Evolutionary conservation across 305 asterid species (phyloP).

Genomic region (Fraxinus xanthoxyloides): DNA sequence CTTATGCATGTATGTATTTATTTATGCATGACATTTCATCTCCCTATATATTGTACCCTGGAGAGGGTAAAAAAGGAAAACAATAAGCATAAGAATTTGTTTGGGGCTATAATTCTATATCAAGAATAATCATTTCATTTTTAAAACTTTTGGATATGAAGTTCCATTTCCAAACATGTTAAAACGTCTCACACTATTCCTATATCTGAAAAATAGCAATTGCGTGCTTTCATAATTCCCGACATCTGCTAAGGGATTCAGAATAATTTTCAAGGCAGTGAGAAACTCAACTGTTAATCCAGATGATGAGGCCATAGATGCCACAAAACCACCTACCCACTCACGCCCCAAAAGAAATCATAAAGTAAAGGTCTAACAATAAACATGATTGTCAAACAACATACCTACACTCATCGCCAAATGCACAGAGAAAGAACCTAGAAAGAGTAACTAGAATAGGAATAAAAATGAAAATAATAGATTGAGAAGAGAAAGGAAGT

Average conservation of each 20-base stretch:
- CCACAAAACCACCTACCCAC: not conserved
- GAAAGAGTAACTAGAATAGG: not conserved
- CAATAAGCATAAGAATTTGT: not conserved
- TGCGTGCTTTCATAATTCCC: not conserved
- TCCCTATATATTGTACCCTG: not conserved
- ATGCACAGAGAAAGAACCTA: not conserved
- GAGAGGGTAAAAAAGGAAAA: not conserved
- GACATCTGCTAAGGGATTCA: not conserved
- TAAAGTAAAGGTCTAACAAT: not conserved
- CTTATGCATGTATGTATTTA: not conserved
- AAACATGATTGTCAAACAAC: not conserved
- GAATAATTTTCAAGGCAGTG: not conserved
- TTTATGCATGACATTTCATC: not conserved
- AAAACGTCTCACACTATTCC: not conserved
- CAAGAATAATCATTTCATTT: not conserved
- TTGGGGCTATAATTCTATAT: not conserved
- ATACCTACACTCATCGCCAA: not conserved
- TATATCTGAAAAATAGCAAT: not conserved
- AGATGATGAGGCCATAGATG: not conserved
- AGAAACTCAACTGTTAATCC: not conserved
- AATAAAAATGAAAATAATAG: not conserved
- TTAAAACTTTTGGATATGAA: not conserved
- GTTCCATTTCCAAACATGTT: not conserved
- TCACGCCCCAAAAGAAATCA: not conserved
- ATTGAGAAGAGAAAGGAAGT: not conserved